Conservation (phyloP, 2,329 filamentous ascomycete genomes). For the Diaporthe destruens region DNA sequence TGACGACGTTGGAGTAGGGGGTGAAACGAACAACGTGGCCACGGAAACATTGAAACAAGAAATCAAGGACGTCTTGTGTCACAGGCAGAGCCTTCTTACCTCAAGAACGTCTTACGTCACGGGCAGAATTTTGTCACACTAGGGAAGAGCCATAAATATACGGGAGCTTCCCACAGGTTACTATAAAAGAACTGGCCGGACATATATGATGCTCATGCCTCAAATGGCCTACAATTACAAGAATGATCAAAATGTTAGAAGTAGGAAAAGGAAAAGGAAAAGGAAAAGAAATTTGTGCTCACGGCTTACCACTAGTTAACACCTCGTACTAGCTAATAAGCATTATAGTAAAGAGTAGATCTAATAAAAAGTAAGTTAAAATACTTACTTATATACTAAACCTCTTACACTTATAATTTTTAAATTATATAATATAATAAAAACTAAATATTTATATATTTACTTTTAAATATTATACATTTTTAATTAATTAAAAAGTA, state of each 20-base stretch:
- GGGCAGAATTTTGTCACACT: not conserved
- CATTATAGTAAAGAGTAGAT: too few relatives aligned
- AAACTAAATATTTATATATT: too few relatives aligned
- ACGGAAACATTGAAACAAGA: not conserved
- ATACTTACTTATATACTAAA: too few relatives aligned
- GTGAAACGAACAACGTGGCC: not conserved
- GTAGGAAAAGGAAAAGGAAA: too few relatives aligned
- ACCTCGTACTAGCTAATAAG: too few relatives aligned
- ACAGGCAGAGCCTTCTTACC: not conserved
- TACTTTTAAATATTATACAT: too few relatives aligned
- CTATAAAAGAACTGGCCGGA: not conserved
- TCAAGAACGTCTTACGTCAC: not conserved
- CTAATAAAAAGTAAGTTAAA: too few relatives aligned
- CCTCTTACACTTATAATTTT: too few relatives aligned
- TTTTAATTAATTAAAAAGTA: too few relatives aligned
- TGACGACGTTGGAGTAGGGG: not conserved
- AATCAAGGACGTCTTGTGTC: not conserved
- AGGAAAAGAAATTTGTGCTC: too few relatives aligned
- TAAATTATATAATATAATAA: too few relatives aligned
- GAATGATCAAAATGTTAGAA: not conserved
- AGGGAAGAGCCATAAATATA: not conserved
- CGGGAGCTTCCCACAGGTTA: not conserved
- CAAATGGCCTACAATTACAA: not conserved
- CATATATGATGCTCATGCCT: not conserved
- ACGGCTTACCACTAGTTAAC: too few relatives aligned